These are phyloP conservation scores for Garcia nutans DNA, from an alignment of 345 rosid species.

Conservation along the genomic window DNA sequence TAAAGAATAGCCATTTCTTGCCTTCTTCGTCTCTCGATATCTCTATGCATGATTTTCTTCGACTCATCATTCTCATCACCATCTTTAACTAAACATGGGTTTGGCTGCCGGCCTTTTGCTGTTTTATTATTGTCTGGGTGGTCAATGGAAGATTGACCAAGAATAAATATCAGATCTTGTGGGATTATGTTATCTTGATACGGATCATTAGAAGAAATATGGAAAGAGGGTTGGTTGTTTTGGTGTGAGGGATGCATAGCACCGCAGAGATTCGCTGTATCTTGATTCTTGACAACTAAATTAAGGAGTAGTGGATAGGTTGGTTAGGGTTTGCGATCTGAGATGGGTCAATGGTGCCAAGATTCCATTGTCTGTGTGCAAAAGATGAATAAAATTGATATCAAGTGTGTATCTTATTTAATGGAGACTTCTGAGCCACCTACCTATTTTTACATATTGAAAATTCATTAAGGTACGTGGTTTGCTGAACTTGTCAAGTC, in stretches of 20 bases:
- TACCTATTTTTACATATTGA: too few species aligned
- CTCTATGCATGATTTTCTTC: conserved; percentile 12
- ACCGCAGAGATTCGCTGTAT: neutral
- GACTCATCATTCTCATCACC: neutral
- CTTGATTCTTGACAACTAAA: neutral
- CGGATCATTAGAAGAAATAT: neutral
- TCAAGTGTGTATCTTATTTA: neutral
- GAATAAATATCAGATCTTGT: neutral
- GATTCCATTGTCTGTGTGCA: neutral
- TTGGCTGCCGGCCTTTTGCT: neutral
- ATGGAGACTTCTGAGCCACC: neutral
- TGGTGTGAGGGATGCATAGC: conserved; percentile 3
- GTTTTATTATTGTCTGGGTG: neutral
- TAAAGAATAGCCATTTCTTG: conserved; percentile 19
- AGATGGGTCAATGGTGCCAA: neutral
- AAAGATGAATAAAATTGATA: neutral
- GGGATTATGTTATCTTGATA: neutral
- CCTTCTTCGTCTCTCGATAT: conserved; percentile 15
- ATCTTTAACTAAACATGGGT: neutral
- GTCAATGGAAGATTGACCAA: neutral
- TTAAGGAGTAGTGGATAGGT: neutral
- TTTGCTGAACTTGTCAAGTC: too few species aligned
- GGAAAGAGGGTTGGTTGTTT: neutral
- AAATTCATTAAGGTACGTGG: too few species aligned
- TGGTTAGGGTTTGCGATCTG: conserved; percentile 6